Base-by-base conservation (phyloP, 225 moss, liverwort and hornwort species). In the Pseudoscleropodium purum region DNA sequence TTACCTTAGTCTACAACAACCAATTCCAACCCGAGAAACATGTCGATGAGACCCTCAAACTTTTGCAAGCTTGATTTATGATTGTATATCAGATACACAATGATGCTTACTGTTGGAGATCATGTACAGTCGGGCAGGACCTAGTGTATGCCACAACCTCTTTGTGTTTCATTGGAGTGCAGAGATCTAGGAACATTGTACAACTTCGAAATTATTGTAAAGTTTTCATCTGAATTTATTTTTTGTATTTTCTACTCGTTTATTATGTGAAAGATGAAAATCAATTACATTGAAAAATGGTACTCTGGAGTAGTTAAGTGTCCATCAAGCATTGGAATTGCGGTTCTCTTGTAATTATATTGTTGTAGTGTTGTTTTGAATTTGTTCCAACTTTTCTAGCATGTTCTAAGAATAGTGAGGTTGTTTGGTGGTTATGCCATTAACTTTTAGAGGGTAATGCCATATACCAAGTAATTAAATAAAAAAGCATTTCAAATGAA, bases 11-110 rank as follows among this genome's bases (percentile, higher is more conserved):
- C 43, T 93, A 93, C 75, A 93, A 93, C 86, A 99, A 99, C 91
- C 98, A 99, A 82, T 99, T 99, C 62, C 96, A 97, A 94, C 97
- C 97, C 19, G 98, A 99, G 93, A 99, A 99, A 93, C 98, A 99
- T 87, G 91, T 99, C 29, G 94, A 93, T 67, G 98, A 97, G 90
- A 97, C 97, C 36, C 92, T 99, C 26, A 96, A 96, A 88, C 52
- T 99, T 75, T 87, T 99, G 89, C 93, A 93, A 85, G 62, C 91
- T 86, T 94, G 76, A 88, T 67, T 79, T 39, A 24, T 52, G 65
- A 54, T 84, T 84, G 13, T 41, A 41, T 82, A 47, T 36, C n/a
- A 67, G 80, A 80, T 69, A 24, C 69, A 75, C 45, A 63, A 25
- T 83, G 66, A 75, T 88, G 81, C 41, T 89, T 82, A 37, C 33